These are phyloP conservation scores for Trametes cingulata DNA, from an alignment of 768 basidiomycete genomes.

Conservation along the genomic window DNA sequence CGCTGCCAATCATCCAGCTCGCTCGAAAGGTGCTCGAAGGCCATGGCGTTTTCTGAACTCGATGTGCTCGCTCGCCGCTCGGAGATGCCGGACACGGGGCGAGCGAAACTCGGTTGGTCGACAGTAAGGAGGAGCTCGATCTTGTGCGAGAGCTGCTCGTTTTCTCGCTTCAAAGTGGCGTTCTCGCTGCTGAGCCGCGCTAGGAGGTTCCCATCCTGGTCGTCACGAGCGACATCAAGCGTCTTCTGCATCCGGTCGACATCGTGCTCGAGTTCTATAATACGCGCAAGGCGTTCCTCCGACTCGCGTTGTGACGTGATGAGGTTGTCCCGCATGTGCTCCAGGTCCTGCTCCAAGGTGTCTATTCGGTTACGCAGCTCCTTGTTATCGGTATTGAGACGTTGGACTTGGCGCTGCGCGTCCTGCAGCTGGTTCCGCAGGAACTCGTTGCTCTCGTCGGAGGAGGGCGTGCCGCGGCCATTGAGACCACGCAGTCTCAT, in stretches of 20 bases:
- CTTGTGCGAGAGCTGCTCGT: conserved; percentile 89
- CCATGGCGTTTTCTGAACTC: conserved; percentile 78
- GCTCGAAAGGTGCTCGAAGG: conserved; percentile 75
- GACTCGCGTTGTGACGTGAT: conserved; percentile 74
- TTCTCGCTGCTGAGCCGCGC: conserved; percentile 87
- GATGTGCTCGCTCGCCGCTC: conserved; percentile 70
- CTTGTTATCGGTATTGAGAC: conserved; percentile 71
- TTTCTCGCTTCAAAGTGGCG: conserved; percentile 74
- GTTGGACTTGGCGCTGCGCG: conserved; percentile 73
- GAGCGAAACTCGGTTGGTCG: conserved; percentile 69
- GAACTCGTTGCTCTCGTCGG: conserved; percentile 66
- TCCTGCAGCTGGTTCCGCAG: conserved; percentile 75
- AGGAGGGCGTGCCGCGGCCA: conserved; percentile 76
- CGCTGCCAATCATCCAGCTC: conserved; percentile 88
- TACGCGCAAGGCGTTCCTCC: conserved; percentile 71
- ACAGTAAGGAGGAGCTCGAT: conserved; percentile 87
- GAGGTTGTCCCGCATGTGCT: conserved; percentile 67
- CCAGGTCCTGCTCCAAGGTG: conserved; percentile 72
- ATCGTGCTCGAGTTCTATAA: conserved; percentile 81
- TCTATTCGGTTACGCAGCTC: conserved; percentile 76
- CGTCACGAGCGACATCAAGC: conserved; percentile 71
- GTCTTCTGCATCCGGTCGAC: conserved; percentile 75
- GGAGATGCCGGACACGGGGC: conserved; percentile 58
- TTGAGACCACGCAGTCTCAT: conserved; percentile 56
- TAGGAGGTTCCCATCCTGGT: conserved; percentile 72